Evolutionary conservation across 345 rosid genomes (phyloP).

Genomic region (Pugionium cornutum): DNA sequence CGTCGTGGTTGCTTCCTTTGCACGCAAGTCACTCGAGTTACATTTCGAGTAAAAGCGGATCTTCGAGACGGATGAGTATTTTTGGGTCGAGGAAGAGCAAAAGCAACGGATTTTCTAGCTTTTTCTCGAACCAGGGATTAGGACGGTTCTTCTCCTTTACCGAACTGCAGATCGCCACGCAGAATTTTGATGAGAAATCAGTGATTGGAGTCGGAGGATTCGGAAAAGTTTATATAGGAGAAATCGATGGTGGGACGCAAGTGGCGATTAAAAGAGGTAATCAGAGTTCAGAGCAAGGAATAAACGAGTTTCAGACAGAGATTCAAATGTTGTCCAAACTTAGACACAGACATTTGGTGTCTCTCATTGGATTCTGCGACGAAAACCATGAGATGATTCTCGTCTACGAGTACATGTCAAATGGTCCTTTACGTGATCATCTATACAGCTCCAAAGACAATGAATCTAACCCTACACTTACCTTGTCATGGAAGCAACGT

Average conservation of each 20-base stretch:
- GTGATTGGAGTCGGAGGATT: slow-evolving; percentile 85
- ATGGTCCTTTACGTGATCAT: slow-evolving; percentile 84
- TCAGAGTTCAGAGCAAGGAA: slow-evolving; percentile 72
- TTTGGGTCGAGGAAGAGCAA: slow-evolving; percentile 63
- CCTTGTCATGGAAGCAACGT: slow-evolving; percentile 78
- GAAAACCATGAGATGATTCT: slow-evolving; percentile 82
- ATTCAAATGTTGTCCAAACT: slow-evolving; percentile 83
- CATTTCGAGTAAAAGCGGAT: slow-evolving; percentile 59
- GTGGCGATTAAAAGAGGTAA: slow-evolving; percentile 73
- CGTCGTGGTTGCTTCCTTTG: slow-evolving; percentile 72
- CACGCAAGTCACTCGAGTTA: slow-evolving; percentile 47
- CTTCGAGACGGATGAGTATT: slow-evolving; percentile 53
- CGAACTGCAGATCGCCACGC: slow-evolving; percentile 67
- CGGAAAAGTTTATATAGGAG: slow-evolving; percentile 74
- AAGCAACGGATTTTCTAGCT: slow-evolving; percentile 50
- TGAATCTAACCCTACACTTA: slow-evolving; percentile 44
- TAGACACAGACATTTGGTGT: slow-evolving; percentile 78
- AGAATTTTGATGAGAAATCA: slow-evolving; percentile 69
- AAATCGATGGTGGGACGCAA: slow-evolving; percentile 63
- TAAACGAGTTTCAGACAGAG: slow-evolving; percentile 85
- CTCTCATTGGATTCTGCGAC: slow-evolving; percentile 78
- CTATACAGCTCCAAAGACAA: slow-evolving; percentile 54
- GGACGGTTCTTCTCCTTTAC: slow-evolving; percentile 61
- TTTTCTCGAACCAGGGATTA: slow-evolving; percentile 59
- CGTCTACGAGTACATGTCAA: slow-evolving; percentile 84